Evolutionary conservation across 345 rosid species (phyloP).

Genomic region (Brassica napus): DNA sequence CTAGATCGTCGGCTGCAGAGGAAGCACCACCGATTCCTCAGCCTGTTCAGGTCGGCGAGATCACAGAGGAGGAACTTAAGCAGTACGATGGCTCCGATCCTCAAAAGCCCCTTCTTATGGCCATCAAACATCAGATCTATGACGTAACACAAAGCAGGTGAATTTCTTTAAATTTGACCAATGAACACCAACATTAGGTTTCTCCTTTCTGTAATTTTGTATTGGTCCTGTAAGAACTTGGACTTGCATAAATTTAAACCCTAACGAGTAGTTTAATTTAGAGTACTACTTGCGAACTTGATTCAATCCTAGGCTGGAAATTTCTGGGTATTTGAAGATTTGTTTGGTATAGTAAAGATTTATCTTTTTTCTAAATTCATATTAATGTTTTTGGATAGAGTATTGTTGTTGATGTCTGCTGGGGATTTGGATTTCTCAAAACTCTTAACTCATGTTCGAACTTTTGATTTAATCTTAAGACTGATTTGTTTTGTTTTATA

Average conservation of each 20-base stretch:
- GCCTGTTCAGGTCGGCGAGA: conserved; percentile 92
- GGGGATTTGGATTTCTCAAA: background rate
- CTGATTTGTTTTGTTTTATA: background rate
- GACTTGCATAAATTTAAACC: background rate
- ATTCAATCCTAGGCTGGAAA: background rate
- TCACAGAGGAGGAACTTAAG: conserved; percentile 77
- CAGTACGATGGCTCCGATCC: conserved; percentile 85
- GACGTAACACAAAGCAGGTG: conserved; percentile 98
- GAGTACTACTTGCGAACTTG: background rate
- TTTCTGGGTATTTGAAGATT: background rate
- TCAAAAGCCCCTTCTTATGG: conserved; percentile 91
- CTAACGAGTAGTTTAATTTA: background rate
- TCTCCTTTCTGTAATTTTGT: background rate
- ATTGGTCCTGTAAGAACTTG: background rate
- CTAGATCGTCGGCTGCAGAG: conserved; percentile 51
- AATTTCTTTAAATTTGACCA: background rate
- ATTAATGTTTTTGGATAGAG: too few relatives aligned
- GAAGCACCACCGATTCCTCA: conserved; percentile 74
- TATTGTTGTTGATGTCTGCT: background rate
- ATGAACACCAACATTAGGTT: background rate
- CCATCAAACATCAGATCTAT: conserved; percentile 98
- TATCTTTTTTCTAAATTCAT: background rate
- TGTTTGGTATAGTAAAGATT: background rate
- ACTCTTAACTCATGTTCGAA: background rate
- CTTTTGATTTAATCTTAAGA: background rate